Base-by-base conservation (phyloP, 352 stramenopile genomes). In the Paralagenidium karlingii region DNA sequence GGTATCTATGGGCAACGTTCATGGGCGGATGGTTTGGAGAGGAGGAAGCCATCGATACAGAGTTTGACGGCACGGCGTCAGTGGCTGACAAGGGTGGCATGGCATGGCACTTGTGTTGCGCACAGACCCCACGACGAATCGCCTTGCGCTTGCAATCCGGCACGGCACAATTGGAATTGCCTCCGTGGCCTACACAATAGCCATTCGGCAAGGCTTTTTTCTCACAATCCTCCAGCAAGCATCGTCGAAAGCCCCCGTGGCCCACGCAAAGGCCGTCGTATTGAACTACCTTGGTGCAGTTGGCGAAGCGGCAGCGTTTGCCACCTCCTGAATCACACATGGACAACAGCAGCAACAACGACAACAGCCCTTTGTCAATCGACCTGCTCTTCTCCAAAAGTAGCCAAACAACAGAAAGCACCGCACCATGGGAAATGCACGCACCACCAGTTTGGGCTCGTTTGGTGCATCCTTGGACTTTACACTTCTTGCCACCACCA, bases 201-300 rank as follows among this genome's bases (percentile, higher is more conserved):
- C 58, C 53, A 40, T 68, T 76, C 18, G 60, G 39, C 8, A 76
- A 40, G 15, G 63, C 66, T 22, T 64, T 61, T 37, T 63, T 73
- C 10, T 51, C 33, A 22, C 66, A 80, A 33, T 62, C 59, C 15
- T 59, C 45, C 5, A 56, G 68, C 9, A 71, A 34, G 38, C 66
- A 80, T 29, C 61, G 60, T 0, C 66, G 63, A 42, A 66, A 77
- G 30, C 66, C 66, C 2, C 66, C 66, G 24, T 80, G 66, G 21
- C 54, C 53, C 7, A 77, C 63, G 15, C 68, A 82, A 0, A 78
- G 63, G n/a, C 65, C 56, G 12, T 74, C 65, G 31, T 73, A 77
- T 51, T 81, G 67, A 20, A 78, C 64, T 8, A 77, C 63, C 49
- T 82, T 82, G 45, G 62, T 73, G 46, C 64, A 78, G n/a, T 34